Base-by-base conservation (phyloP, 2,329 filamentous ascomycete species). In the Colletotrichum cereale region DNA sequence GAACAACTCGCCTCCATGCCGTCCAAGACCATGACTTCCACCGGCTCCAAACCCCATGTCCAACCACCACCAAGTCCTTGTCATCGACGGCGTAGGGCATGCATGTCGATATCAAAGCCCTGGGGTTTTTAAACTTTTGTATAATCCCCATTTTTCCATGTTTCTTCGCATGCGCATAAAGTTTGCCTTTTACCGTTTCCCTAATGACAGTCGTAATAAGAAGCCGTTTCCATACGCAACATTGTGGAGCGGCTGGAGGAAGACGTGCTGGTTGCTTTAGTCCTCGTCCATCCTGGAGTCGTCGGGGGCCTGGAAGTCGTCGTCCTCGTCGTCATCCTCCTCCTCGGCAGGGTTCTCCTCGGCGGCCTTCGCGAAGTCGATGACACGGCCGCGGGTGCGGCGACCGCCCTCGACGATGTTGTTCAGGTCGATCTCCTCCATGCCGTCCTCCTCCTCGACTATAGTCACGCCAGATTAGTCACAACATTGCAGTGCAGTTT, bases 361-460 rank as follows among this genome's bases (percentile, higher is more conserved):
- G 34, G 94, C 94, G 26, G 95, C 95, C 86, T 97, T 95, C 78
- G 93, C 92, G 84, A 94, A 98, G 87, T 98, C 94, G 81, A 98
- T 98, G 79, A 91, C 88, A 83, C 94, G 93, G 80, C 95, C 95
- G 79, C 96, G 96, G 74, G 96, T 98, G 82, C 96, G 96, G 77
- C 91, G 90, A 74, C 92, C 92, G 75, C 87, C 88, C 71, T 85
- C 81, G 79, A 98, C 91, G 81, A 98, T 97, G 88, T 98, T 98
- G 81, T 89, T 89, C 68, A 89, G 86, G 80, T 97, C 94, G 81
- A 99, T 98, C 84, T 96, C 95, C 80, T 97, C 93, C 87, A 97
- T 89, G 82, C 93, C 92, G 78, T 95, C 94, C 55, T 93, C 92
- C 64, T 93, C 93, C 76, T 92, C 91, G 67, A 85, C 88, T 84